Percentiles rank a stretch among this genome's conserved stretches.
Evolutionary conservation across 106 monocot genomes (phyloP).

Genomic region (Apostasia shenzhenica): DNA sequence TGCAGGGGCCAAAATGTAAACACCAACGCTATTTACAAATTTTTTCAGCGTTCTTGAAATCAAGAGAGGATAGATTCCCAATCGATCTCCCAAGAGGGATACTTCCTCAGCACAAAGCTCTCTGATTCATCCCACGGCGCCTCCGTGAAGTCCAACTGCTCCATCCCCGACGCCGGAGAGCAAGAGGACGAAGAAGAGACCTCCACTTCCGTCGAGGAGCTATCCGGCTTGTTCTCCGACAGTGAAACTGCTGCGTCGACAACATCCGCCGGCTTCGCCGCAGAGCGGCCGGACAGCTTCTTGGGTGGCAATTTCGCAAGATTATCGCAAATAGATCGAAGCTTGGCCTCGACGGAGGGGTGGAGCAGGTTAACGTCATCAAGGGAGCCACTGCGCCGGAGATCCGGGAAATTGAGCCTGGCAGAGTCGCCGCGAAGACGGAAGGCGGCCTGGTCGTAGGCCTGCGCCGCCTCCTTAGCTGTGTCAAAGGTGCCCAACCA

Average conservation of each 20-base stretch:
- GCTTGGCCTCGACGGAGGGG: slow-evolving; percentile 45
- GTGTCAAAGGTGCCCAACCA: slow-evolving; percentile 82
- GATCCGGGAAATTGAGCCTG: slow-evolving; percentile 53
- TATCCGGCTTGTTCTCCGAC: slow-evolving; percentile 14
- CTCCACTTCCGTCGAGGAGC: slow-evolving; percentile 9
- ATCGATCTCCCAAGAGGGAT: slow-evolving; percentile 47
- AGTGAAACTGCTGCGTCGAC: too few species aligned
- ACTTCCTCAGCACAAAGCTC: slow-evolving; percentile 31
- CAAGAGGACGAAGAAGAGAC: slow-evolving; percentile 3
- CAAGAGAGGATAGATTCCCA: slow-evolving; percentile 43
- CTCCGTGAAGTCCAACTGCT: slow-evolving; percentile 32
- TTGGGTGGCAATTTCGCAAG: slow-evolving; percentile 9
- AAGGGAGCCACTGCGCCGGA: slow-evolving; percentile 8
- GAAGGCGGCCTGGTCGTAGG: slow-evolving; percentile 63
- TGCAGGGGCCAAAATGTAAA: too few species aligned
- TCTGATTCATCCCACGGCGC: slow-evolving; percentile 32
- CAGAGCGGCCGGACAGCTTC: neutral
- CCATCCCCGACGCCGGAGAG: slow-evolving; percentile 26
- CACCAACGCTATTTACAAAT: too few species aligned
- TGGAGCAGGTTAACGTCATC: slow-evolving; percentile 10
- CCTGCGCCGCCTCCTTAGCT: slow-evolving; percentile 59
- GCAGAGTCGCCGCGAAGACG: slow-evolving; percentile 60
- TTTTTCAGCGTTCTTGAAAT: neutral
- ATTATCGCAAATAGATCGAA: slow-evolving; percentile 33
- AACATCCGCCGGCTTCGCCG: neutral